Conservation (phyloP, 805 yeast genomes). For the Starmerella sp. region DNA sequence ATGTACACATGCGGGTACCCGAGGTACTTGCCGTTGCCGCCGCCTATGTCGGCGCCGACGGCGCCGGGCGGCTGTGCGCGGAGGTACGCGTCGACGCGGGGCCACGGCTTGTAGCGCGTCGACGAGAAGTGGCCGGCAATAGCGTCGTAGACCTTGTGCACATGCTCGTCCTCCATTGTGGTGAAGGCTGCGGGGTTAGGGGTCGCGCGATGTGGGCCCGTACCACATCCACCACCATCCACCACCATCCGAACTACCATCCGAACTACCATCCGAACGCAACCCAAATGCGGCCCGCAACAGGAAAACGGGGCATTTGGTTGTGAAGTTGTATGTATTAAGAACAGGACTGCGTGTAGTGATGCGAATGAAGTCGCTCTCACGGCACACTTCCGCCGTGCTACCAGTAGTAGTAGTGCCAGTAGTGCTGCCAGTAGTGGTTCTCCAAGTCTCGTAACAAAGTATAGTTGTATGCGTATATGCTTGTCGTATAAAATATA, state of each 20-base stretch:
- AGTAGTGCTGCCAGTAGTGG: too few species aligned
- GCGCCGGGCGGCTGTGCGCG: slow-evolving; percentile 39
- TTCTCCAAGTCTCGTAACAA: too few species aligned
- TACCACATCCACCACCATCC: background rate
- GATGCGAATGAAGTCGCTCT: too few species aligned
- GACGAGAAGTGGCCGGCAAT: slow-evolving; percentile 89
- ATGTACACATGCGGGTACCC: slow-evolving; percentile 58
- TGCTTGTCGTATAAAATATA: background rate
- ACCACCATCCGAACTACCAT: too few species aligned
- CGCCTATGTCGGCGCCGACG: slow-evolving; percentile 86
- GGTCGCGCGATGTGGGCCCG: background rate
- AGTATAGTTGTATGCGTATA: background rate
- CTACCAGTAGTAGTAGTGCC: too few species aligned
- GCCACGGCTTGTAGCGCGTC: slow-evolving; percentile 97
- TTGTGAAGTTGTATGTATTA: too few species aligned
- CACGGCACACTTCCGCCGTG: too few species aligned
- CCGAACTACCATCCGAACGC: too few species aligned
- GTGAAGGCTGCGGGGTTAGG: background rate
- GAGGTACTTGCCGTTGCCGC: slow-evolving; percentile 93
- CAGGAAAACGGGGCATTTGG: too few species aligned
- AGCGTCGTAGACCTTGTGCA: slow-evolving; percentile 85
- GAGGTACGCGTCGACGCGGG: slow-evolving; percentile 71
- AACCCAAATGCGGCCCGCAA: too few species aligned
- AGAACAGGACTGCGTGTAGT: too few species aligned
- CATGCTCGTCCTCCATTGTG: slow-evolving; percentile 53